phyloP scores from a whole-genome alignment of 2,329 filamentous ascomycete species.

The Claviceps sp. region DNA sequence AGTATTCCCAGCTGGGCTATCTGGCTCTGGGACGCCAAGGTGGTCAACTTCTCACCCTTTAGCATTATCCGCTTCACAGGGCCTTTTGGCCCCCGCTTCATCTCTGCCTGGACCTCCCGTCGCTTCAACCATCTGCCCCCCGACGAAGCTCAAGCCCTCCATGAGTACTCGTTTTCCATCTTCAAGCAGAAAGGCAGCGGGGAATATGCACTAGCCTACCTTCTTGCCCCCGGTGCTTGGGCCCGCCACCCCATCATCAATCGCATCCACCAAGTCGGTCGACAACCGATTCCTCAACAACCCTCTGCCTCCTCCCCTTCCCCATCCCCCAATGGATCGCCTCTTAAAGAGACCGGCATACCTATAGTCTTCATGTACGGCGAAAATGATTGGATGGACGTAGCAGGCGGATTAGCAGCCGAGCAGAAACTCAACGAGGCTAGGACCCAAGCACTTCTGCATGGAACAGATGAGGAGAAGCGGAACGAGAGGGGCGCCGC shows the following conservation, averaged over 20 bases:
- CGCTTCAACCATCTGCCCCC: conserved; percentile 79
- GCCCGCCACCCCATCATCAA: conserved; percentile 79
- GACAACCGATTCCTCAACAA: conserved; percentile 40
- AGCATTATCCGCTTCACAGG: conserved; percentile 78
- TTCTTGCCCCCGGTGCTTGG: conserved; percentile 87
- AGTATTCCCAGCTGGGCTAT: conserved; percentile 74
- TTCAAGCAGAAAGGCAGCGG: conserved; percentile 87
- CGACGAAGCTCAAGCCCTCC: conserved; percentile 69
- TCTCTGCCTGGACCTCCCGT: conserved; percentile 88
- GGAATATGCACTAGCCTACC: conserved; percentile 84
- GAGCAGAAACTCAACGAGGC: conserved; percentile 66
- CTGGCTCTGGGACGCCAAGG: conserved; percentile 98
- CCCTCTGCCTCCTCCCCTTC: conserved; percentile 11
- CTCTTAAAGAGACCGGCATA: conserved; percentile 46
- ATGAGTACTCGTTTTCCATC: conserved; percentile 87
- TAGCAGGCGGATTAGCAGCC: conserved; percentile 68
- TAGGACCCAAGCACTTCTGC: conserved; percentile 42
- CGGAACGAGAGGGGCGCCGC: conserved; percentile 62
- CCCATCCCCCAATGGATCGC: neutral
- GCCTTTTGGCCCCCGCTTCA: conserved; percentile 78
- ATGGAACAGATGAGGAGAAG: conserved; percentile 55
- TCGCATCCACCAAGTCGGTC: conserved; percentile 72
- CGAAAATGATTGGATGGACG: conserved; percentile 98
- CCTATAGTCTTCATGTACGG: conserved; percentile 93
- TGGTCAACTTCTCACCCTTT: conserved; percentile 92